phyloP scores from a whole-genome alignment of 176 grass and related monocot species.

The Puya raimondii region DNA sequence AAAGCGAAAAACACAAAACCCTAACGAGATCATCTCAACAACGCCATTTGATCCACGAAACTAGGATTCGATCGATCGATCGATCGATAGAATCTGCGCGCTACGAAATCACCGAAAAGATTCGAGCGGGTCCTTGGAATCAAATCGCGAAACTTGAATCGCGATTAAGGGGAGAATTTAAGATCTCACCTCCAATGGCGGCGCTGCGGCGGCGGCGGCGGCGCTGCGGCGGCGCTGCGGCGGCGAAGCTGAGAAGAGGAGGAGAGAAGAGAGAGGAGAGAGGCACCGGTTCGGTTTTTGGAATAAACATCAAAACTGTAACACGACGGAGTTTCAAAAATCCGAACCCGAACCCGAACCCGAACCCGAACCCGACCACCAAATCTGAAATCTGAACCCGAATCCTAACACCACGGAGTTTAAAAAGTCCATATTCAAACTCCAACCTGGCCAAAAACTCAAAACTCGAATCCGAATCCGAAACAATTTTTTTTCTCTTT shows the following conservation, averaged over 20 bases:
- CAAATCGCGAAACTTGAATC: background rate
- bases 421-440: no score
- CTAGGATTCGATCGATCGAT: background rate
- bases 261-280: background rate
- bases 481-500: no score
- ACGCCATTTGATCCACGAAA: background rate
- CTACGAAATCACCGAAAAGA: no score
- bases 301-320: background rate
- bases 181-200: background rate
- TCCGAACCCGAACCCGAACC: no score
- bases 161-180: background rate
- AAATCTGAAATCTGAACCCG: background rate
- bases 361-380: no score
- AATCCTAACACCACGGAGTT: no score
- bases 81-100: no score
- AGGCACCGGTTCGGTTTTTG: background rate
- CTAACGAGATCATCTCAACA: background rate
- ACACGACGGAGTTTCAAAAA: background rate
- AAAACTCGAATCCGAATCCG: background rate
- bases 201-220: background rate
- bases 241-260: background rate
- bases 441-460: no score
- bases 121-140: no score
- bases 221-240: background rate
- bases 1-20: background rate